Conservation (phyloP, 805 yeast species). For the Nakazawaea anatomiae region DNA sequence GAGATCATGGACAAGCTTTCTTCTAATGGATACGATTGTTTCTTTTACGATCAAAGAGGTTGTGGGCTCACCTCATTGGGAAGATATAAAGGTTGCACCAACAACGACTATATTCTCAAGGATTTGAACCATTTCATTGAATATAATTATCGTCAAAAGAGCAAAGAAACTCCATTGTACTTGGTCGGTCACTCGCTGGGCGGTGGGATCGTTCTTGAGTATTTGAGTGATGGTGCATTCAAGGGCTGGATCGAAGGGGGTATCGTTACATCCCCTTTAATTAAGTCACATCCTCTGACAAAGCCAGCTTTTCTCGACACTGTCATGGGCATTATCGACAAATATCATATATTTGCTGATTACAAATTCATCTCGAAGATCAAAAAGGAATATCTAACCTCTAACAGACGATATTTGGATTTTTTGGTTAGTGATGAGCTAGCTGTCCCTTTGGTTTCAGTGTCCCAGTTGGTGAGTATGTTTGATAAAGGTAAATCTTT, state of each 20-base stretch:
- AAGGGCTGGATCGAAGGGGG: conserved; percentile 41
- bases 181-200: conserved; percentile 79
- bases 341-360: conserved; percentile 34
- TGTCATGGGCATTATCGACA: conserved; percentile 33
- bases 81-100: conserved; percentile 45
- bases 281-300: conserved; percentile 51
- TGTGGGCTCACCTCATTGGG: conserved; percentile 61
- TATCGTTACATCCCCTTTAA: conserved; percentile 53
- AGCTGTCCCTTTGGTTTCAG: conserved; percentile 44
- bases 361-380: conserved; percentile 49
- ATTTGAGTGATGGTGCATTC: conserved; percentile 50
- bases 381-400: conserved; percentile 44
- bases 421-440: conserved; percentile 39
- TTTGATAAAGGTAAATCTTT: conserved; percentile 56
- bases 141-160: conserved; percentile 30
- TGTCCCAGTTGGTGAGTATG: conserved; percentile 54
- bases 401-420: conserved; percentile 38
- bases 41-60: conserved; percentile 71
- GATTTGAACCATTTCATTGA: conserved; percentile 57
- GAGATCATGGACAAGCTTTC: conserved; percentile 49
- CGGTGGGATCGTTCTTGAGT: conserved; percentile 64
- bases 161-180: conserved; percentile 31
- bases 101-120: conserved; percentile 47
- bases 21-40: conserved; percentile 53
- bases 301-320: conserved; percentile 43